Evolutionary conservation across 2,329 filamentous ascomycete species (phyloP).

Genomic region (Thielaviopsis populi): DNA sequence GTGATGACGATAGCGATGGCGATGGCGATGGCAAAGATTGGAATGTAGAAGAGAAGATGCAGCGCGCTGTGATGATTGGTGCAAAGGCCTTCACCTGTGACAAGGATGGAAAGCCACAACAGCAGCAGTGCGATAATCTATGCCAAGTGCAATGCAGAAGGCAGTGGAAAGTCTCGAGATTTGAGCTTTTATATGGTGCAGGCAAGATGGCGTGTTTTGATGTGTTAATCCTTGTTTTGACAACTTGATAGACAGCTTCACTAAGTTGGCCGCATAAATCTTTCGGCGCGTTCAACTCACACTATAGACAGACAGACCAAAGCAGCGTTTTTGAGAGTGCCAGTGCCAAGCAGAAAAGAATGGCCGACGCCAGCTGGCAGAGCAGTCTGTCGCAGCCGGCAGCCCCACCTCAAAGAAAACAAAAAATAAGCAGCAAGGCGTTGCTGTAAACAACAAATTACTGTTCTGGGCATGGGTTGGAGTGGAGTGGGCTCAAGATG

Average conservation of each 20-base stretch:
- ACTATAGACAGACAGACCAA: not conserved
- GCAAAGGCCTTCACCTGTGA: not conserved
- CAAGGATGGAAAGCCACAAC: not conserved
- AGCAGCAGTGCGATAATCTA: not conserved
- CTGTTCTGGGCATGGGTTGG: not conserved
- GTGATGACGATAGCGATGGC: not conserved
- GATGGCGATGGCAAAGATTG: not conserved
- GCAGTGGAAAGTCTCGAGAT: not conserved
- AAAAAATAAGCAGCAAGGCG: slow-evolving; percentile 18
- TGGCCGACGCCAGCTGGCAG: not conserved
- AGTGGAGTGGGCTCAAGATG: not conserved
- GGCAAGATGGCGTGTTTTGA: not conserved
- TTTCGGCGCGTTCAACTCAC: not conserved
- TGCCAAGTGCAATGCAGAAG: not conserved
- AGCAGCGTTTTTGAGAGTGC: not conserved
- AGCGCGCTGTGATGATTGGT: not conserved
- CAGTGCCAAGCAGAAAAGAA: not conserved
- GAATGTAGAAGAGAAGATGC: not conserved
- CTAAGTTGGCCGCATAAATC: not conserved
- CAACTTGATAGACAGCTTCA: slow-evolving; percentile 5
- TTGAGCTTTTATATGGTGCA: not conserved
- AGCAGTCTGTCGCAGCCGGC: not conserved
- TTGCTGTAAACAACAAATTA: slow-evolving; percentile 16
- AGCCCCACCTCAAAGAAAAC: slow-evolving; percentile 22
- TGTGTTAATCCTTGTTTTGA: not conserved